Evolutionary conservation across 2,329 filamentous ascomycete genomes (phyloP), one percentile per base, ranked within the genome.

Genomic region (Pezicula carpinea): DNA sequence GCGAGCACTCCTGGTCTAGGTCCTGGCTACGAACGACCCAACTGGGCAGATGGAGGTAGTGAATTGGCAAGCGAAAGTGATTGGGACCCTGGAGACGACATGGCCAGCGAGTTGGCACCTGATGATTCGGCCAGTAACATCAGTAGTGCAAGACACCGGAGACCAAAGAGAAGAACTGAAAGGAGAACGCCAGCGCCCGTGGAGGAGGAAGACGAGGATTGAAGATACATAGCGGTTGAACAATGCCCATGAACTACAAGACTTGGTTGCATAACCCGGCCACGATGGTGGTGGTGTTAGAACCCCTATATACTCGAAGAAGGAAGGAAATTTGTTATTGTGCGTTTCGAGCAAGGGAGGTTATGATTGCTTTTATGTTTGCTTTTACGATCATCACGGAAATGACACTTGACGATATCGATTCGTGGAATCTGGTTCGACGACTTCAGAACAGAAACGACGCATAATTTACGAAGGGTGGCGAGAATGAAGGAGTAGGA

Each of bases 101-200:
- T 80, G 48, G 67, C 66, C 43, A 77, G 72, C 54, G 78, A 82
- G 51, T 72, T 92, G 41, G 83, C 83, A 55, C 87, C 87, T 0
- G 87, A 92, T 59, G 87, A 92, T 64, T 85, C 80, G 46, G 87
- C 87, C 19, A 90, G 86, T 66, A 90, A 91, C 62, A 87, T 92
- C 50, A 84, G 80, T 60, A 87, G 82, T 61, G 84, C 83, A 44
- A 67, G 85, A 56, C 75, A 85, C 59, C 74, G 82, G 56, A 73
- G 82, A 60, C 83, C 80, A 35, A 87, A 85, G 72, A 72, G 83
- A 60, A 76, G 81, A 57, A 79, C 77, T 53, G 83, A 88, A 67
- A 73, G 85, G 54, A 74, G 83, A 49, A 89, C 85, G 17, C 86
- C 86, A 1, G 85, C 85, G 13, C 78, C 81, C 5, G 86, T 89